These are phyloP conservation scores for Wallacemonas sp. DNA, from an alignment of 208 protist species.

Conservation along the genomic window DNA sequence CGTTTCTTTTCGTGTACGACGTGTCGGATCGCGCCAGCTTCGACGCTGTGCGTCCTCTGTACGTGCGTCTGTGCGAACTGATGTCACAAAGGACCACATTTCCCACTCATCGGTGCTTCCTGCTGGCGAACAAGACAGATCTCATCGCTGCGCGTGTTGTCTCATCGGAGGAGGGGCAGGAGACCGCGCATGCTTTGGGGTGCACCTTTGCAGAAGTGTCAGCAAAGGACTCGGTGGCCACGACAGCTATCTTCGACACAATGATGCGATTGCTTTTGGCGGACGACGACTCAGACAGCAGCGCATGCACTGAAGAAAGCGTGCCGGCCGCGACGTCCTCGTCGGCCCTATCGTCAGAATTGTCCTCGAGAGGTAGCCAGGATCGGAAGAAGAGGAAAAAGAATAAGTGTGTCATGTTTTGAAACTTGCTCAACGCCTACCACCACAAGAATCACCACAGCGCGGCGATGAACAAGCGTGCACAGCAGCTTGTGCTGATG, in stretches of 20 bases:
- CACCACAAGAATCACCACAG: too few species aligned
- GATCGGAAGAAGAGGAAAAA: neutral
- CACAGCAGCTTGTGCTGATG: too few species aligned
- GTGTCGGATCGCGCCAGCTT: conserved; percentile 79
- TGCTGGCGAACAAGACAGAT: conserved; percentile 76
- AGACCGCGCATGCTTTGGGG: conserved; percentile 35
- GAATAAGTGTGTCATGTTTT: conserved; percentile 10
- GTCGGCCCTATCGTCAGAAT: neutral
- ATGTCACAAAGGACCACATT: neutral
- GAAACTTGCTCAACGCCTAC: neutral
- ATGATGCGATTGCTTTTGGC: conserved; percentile 10
- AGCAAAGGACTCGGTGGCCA: conserved; percentile 50
- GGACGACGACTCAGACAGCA: neutral
- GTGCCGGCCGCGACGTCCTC: neutral
- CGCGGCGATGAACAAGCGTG: too few species aligned
- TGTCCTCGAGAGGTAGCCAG: neutral
- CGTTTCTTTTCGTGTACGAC: conserved; percentile 72
- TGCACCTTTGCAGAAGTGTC: conserved; percentile 73
- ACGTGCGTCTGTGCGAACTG: conserved; percentile 22
- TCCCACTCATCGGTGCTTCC: conserved; percentile 30
- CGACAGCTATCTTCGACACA: conserved; percentile 47
- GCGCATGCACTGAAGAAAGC: neutral
- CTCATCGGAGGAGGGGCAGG: conserved; percentile 29
- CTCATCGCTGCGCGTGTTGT: conserved; percentile 42
- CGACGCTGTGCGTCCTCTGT: conserved; percentile 39